Evolutionary conservation across 805 yeast genomes (phyloP).

Genomic region (Saturnispora sanitii): DNA sequence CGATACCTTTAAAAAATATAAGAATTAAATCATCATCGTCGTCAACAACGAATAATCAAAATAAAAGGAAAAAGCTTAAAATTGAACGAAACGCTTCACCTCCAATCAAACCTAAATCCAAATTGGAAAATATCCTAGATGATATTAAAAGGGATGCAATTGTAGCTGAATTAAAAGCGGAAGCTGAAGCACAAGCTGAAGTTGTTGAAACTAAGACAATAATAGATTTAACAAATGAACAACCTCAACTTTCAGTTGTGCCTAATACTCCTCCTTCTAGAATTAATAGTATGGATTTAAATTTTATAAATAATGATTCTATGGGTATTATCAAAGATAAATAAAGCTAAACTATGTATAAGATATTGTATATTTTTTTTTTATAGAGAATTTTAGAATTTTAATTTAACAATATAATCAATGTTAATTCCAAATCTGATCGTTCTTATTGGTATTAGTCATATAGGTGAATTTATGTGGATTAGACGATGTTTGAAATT

Average conservation of each 20-base stretch:
- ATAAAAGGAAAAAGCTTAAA: neutral
- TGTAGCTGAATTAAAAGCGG: too few relatives aligned
- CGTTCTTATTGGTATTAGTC: slow-evolving; percentile 5
- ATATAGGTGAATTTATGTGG: neutral
- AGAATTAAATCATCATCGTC: neutral
- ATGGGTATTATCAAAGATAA: slow-evolving; percentile 4
- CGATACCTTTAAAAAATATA: neutral
- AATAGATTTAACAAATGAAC: too few relatives aligned
- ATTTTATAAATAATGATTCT: slow-evolving; percentile 1
- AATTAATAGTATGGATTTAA: neutral
- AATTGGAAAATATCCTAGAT: neutral
- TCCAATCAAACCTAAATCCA: neutral
- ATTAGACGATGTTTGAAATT: neutral
- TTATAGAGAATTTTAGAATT: too few relatives aligned
- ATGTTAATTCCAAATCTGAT: slow-evolving; percentile 6
- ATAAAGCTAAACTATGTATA: slow-evolving; percentile 2
- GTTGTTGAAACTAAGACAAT: too few relatives aligned
- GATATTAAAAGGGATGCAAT: too few relatives aligned
- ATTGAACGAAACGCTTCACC: neutral
- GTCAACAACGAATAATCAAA: neutral
- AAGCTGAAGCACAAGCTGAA: too few relatives aligned
- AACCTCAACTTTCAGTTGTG: too few relatives aligned
- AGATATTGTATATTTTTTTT: neutral
- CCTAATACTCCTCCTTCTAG: too few relatives aligned
- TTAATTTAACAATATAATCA: neutral